Evolutionary conservation across 2,329 filamentous ascomycete species (phyloP), one percentile per base, ranked within the genome.

Genomic region (Pseudogymnoascus verrucosus): DNA sequence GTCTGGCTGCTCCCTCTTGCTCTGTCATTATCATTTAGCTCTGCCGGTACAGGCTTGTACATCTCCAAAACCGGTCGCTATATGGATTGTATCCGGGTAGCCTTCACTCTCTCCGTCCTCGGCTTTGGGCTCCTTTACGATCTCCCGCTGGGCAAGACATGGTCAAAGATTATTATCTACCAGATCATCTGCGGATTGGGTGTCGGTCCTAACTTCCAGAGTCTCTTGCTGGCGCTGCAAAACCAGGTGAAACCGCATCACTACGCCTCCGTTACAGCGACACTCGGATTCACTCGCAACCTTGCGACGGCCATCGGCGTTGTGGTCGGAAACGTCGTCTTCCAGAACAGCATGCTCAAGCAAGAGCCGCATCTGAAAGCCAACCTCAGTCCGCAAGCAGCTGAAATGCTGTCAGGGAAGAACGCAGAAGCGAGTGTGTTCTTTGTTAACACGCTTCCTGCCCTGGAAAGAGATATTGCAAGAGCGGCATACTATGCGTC

Each of bases 1-100:
- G 87, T 93, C 61, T 93, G 91, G 71, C 75, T 91, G 14, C 79
- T 95, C 12, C 88, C 90, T 0, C 85, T 84, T 66, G 89, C 89
- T 7, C 72, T 93, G 36, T 80, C 86, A 1, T 77, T 91, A 3
- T 90, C 89, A 0, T 67, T 90, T 66, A 73, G 82, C 34, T 90
- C 89, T 0, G 82, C 82, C 5, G 69, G 71, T 2, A 82, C 82
- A 0, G 86, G 86, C 31, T 68, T 86, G 14, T 77, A 79, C 64
- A 86, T 86, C 69, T 81, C 82, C 69, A 82, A 85, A 72, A 89
- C 86, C 0, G 89, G 89, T 34, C 81, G 82, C 66, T 90, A 89
- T 74, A 82, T 83, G 34, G 76, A 80, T 1, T 75, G 82, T 54
- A 89, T 92, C 69, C 79, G 83, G 63, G 75, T 75, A 19, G 86